Conservation (phyloP, 2,329 filamentous ascomycete genomes). For the Rhexocercosporidium sp. region DNA sequence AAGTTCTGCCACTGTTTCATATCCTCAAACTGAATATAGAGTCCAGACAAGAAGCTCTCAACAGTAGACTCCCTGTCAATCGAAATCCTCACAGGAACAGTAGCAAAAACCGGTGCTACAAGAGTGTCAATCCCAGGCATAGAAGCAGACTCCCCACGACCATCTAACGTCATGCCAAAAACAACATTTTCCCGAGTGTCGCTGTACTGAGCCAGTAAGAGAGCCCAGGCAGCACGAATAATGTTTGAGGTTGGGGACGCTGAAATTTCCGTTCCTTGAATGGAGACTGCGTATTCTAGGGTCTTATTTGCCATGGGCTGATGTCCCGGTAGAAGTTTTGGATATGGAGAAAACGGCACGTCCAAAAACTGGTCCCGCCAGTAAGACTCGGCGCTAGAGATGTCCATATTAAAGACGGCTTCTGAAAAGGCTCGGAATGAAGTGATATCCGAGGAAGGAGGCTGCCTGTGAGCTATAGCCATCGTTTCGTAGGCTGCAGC, state of each 20-base stretch:
- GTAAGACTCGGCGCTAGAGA: neutral
- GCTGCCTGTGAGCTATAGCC: neutral
- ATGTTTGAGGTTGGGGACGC: neutral
- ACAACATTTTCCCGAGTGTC: conserved; percentile 24
- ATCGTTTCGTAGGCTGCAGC: conserved; percentile 2
- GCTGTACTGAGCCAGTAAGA: conserved; percentile 9
- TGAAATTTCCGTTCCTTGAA: neutral
- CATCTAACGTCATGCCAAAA: conserved; percentile 49
- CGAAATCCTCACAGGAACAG: conserved; percentile 48
- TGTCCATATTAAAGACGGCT: neutral
- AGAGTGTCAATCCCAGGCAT: conserved; percentile 45
- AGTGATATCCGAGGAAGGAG: neutral
- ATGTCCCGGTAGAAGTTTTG: conserved; percentile 5
- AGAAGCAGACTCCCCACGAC: conserved; percentile 43
- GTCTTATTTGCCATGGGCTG: neutral
- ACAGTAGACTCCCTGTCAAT: conserved; percentile 42
- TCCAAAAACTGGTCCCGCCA: neutral
- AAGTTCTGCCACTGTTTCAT: conserved; percentile 52
- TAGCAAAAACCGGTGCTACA: conserved; percentile 45
- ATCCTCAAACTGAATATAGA: conserved; percentile 52
- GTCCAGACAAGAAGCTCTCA: conserved; percentile 48
- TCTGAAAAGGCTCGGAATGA: conserved; percentile 1
- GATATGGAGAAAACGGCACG: neutral
- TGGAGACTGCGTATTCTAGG: neutral
- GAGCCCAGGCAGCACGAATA: conserved; percentile 12